Base-by-base conservation (phyloP, 345 rosid genomes). In the Gossypium australe region DNA sequence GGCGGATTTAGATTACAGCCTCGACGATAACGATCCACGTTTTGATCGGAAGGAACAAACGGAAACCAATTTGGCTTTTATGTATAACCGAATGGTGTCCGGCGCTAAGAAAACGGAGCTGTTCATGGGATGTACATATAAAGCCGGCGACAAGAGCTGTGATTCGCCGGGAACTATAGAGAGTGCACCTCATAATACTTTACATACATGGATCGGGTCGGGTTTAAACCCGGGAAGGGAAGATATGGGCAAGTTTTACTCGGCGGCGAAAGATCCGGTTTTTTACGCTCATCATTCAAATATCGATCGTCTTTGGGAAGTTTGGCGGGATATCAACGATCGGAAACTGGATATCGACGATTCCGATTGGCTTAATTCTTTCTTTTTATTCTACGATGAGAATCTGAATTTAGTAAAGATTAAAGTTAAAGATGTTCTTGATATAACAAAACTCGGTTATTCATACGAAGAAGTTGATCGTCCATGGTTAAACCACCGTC, bases 231-330 rank as follows among this genome's bases (percentile, higher is more conserved):
- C 73, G 17, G 43, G 43, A 45, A 61, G 76, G 3, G 82, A 80
- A 24, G 66, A 80, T 14, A 76, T 80, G 82, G 82, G 82, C 1
- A 48, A 9, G 48, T 80, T 76, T 14, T 80, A 76, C 74, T 63
- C 82, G 2, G 72, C 82, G 0, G 79, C 71, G 2, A 70, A 25
- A 29, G 82, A 75, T 62, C 82, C 82, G 0, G 22, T 80, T 24
- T 80, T 80, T 41, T 80, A 45, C 29, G 45, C 76, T 2, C 82
- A 80, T 29, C 82, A 80, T 48, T 12, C 64, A 10, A 80, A 80
- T n/a, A 74, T 80, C 0, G 79, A 80, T 25, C 79, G 79, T 1
- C 34, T 80, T 49, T 80, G 82, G 82, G 51, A 56, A n/a, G 63
- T 72, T 16, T 76, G 79, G 82, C 76, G 71, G 13, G 43, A 55